A percentile compares a stretch with the other conserved stretches of the same genome.
These are phyloP conservation scores for Ensete ventricosum DNA, from an alignment of 176 grass and related monocot genomes.

Conservation along the genomic window DNA sequence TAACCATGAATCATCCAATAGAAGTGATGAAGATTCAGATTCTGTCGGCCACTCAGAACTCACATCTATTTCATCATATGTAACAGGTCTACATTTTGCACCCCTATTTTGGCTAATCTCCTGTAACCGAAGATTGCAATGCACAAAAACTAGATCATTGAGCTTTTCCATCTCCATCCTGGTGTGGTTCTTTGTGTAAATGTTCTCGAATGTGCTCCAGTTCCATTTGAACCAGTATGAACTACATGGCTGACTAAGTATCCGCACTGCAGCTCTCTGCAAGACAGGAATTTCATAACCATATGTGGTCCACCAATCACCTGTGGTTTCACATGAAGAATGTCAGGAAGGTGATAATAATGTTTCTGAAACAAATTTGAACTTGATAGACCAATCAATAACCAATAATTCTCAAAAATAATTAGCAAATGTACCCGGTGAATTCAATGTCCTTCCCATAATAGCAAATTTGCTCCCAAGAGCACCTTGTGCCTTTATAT, in stretches of 20 bases:
- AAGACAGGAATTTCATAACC: slow-evolving; percentile 24
- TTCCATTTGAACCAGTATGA: slow-evolving; percentile 26
- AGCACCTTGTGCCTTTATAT: slow-evolving; percentile 24
- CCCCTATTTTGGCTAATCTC: slow-evolving; percentile 14
- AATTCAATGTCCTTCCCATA: slow-evolving; percentile 22
- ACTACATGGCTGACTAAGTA: slow-evolving; percentile 26
- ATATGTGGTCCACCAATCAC: slow-evolving; percentile 28
- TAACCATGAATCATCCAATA: slow-evolving; percentile 23
- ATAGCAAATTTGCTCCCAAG: slow-evolving; percentile 24
- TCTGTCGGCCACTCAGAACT: slow-evolving; percentile 23
- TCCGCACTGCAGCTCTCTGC: slow-evolving; percentile 22
- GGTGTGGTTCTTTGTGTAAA: slow-evolving; percentile 7
- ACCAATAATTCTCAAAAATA: not conserved
- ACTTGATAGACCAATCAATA: not conserved
- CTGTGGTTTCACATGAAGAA: not conserved
- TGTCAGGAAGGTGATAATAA: not conserved
- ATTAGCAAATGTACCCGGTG: slow-evolving; percentile 11
- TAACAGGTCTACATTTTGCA: slow-evolving; percentile 15
- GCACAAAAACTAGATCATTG: slow-evolving; percentile 20
- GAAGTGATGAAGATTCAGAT: slow-evolving; percentile 22
- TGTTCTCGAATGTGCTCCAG: slow-evolving; percentile 16
- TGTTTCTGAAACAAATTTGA: not conserved
- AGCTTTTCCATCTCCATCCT: slow-evolving; percentile 23
- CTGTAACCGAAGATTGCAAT: slow-evolving; percentile 26
- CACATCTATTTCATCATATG: slow-evolving; percentile 23